These are phyloP conservation scores for Cladochytrium replicatum DNA, from an alignment of 192 early-diverging fungal species.

Conservation along the genomic window DNA sequence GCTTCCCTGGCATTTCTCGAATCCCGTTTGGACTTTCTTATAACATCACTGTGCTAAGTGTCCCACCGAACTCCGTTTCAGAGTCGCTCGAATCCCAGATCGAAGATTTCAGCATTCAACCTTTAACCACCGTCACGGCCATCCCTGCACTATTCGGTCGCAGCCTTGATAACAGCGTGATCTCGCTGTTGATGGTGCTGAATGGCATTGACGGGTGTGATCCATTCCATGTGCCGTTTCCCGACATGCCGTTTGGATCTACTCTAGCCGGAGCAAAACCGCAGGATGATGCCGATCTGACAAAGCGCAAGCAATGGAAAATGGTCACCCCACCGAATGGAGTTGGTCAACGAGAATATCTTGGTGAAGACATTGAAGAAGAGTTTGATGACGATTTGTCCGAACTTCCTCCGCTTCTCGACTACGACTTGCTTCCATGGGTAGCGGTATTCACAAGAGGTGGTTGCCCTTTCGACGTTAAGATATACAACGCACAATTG, in stretches of 20 bases:
- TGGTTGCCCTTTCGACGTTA: conserved; percentile 34
- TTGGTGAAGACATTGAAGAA: neutral
- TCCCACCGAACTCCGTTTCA: no score
- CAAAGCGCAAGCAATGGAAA: neutral
- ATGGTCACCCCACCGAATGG: neutral
- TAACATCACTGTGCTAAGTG: no score
- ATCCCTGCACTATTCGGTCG: conserved; percentile 24
- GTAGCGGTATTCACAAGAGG: conserved; percentile 23
- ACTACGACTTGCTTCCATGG: conserved; percentile 5
- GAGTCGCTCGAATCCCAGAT: no score
- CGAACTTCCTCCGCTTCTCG: neutral
- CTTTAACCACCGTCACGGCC: conserved; percentile 12
- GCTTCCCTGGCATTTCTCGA: no score
- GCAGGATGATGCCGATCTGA: neutral
- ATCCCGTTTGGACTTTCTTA: no score
- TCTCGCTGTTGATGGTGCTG: conserved; percentile 8
- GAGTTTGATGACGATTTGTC: neutral
- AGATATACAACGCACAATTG: conserved; percentile 23
- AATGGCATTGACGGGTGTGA: conserved; percentile 16
- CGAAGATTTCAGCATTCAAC: no score
- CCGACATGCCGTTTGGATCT: conserved; percentile 1
- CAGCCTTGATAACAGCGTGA: neutral
- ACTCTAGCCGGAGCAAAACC: neutral
- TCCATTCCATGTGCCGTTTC: conserved; percentile 16
- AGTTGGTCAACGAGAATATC: neutral